Evolutionary conservation across 2,329 filamentous ascomycete species (phyloP).

Genomic region (Ceratocystis lukuohia): DNA sequence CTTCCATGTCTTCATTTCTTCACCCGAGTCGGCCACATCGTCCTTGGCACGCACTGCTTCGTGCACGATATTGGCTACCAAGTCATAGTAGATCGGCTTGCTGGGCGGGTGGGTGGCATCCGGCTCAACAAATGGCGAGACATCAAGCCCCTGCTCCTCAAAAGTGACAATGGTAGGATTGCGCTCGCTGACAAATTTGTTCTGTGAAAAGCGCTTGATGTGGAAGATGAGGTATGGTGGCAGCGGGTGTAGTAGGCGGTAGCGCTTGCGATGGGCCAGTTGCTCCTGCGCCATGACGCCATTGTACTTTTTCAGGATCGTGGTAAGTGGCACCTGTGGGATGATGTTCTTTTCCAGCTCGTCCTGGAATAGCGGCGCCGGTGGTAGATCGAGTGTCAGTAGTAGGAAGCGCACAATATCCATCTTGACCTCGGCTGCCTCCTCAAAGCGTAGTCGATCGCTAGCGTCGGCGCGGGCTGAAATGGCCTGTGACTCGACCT

Average conservation of each 20-base stretch:
- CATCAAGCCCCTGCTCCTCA: conserved; percentile 67
- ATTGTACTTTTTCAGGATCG: conserved; percentile 84
- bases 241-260: conserved; percentile 77
- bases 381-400: conserved; percentile 80
- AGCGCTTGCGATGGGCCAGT: conserved; percentile 74
- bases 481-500: conserved; percentile 86
- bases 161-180: conserved; percentile 99
- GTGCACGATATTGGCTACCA: conserved; percentile 88
- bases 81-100: conserved; percentile 86
- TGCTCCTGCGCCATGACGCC: conserved; percentile 78
- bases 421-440: conserved; percentile 67
- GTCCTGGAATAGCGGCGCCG: conserved; percentile 90
- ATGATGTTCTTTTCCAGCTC: conserved; percentile 93
- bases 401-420: conserved; percentile 74
- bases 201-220: conserved; percentile 90
- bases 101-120: conserved; percentile 56
- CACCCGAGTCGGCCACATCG: conserved; percentile 78
- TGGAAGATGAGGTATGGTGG: conserved; percentile 88
- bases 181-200: conserved; percentile 91
- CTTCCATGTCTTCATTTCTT: conserved; percentile 84
- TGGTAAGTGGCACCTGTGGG: conserved; percentile 72
- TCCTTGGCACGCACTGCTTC: conserved; percentile 66
- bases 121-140: conserved; percentile 83
- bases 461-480: conserved; percentile 78
- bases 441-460: conserved; percentile 84